Percentiles rank a stretch among this genome's conserved stretches.
phyloP scores from a whole-genome alignment of 2,329 filamentous ascomycete genomes.

The Fusarium sp. region DNA sequence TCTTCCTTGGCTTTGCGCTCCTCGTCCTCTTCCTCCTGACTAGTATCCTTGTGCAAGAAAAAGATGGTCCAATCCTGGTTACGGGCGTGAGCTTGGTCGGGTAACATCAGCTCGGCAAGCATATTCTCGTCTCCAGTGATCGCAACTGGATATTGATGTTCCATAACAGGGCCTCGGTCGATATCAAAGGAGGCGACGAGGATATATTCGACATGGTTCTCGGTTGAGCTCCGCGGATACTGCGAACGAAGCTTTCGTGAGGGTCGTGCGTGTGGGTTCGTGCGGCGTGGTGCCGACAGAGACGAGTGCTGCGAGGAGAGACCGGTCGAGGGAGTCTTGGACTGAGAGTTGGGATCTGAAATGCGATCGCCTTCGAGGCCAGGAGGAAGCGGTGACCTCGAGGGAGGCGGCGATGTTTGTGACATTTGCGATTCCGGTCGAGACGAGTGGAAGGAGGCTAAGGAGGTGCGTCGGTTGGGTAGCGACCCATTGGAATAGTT shows the following conservation, averaged over 20 bases:
- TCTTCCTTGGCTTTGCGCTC: conserved; percentile 70
- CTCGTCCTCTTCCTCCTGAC: conserved; percentile 82
- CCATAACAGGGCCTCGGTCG: conserved; percentile 95
- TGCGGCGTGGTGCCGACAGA: conserved; percentile 63
- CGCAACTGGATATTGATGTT: conserved; percentile 94
- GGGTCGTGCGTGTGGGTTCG: conserved; percentile 63
- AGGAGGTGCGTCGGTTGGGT: conserved; percentile 62
- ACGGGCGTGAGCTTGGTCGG: conserved; percentile 93
- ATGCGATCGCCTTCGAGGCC: conserved; percentile 63
- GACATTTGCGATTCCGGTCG: conserved; percentile 70
- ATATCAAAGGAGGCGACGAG: conserved; percentile 98
- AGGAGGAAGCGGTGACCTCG: conserved; percentile 66
- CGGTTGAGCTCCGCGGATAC: conserved; percentile 77
- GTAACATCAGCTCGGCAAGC: conserved; percentile 97
- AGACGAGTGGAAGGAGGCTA: conserved; percentile 73
- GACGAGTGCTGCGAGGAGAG: conserved; percentile 73
- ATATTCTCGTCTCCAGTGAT: conserved; percentile 98
- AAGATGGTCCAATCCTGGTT: conserved; percentile 99
- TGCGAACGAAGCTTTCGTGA: conserved; percentile 75
- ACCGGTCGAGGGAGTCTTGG: conserved; percentile 69
- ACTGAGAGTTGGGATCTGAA: conserved; percentile 70
- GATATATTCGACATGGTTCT: conserved; percentile 99
- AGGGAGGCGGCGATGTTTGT: conserved; percentile 62
- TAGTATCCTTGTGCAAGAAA: conserved; percentile 96
- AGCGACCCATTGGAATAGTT: conserved; percentile 49